Base-by-base conservation (phyloP, 345 rosid species). In the Cochlearia excelsa region DNA sequence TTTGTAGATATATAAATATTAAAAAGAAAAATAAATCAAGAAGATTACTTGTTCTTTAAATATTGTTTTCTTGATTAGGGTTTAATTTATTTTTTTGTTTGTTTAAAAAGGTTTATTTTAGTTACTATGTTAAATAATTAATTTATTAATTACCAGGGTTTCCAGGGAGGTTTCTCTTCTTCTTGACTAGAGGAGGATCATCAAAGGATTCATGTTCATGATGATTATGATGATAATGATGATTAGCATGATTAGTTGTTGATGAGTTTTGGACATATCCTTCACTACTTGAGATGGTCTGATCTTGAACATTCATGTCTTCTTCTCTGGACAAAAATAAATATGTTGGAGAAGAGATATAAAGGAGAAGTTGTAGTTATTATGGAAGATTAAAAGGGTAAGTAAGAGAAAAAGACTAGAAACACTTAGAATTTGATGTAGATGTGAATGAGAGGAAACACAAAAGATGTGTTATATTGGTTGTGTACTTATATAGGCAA, bases 121-220 rank as follows among this genome's bases (percentile, higher is more conserved):
- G 23, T 16, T 16, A 16, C 23, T 16, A 16, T 16, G 23, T 16
- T 16, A 16, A 16, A 16, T 16, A 16, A 16, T 16, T 38, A 4
- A 38, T 38, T 4, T 38, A 38, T 3, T 6, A 3, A 38, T 57
- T 74, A 77, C 98, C 98, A 80, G 98, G 98, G 11, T 77, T 92
- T 79, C 98, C 98, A 42, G 98, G 98, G 61, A 86, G 90, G 75
- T 80, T 92, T 68, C 96, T 83, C 84, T 88, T 92, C 89, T 77
- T 92, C 81, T 88, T 92, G 35, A 39, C 46, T 57, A 69, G 49
- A 35, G 87, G 84, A 65, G 74, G 85, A 69, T 77, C 57, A 69
- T 77, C 57, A 26, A 45, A 23, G 9, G 75, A 71, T 51, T 63
- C 74, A 33, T 43, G 65, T 28, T 61, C 57, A 26, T 53, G 61